Percentiles rank a stretch among this genome's conserved stretches.
Conservation (phyloP, 805 yeast species). For the Teunomyces lycoperdinae region DNA sequence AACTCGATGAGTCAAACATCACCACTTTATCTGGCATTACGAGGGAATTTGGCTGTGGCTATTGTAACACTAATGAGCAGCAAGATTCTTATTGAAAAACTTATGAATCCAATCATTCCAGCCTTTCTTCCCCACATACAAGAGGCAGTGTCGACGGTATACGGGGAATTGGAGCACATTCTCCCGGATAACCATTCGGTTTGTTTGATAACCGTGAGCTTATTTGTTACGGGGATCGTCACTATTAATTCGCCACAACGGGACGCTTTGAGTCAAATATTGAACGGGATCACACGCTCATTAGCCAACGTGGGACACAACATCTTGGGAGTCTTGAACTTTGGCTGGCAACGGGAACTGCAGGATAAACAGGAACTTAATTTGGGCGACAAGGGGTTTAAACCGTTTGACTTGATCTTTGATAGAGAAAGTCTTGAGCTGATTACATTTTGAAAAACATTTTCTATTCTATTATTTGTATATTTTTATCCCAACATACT, state of each 20-base stretch:
- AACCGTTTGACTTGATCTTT: constrained; percentile 11
- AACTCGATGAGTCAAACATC: neutral
- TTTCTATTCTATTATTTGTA: too few species aligned
- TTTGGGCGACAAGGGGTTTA: constrained; percentile 10
- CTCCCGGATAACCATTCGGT: constrained; percentile 9
- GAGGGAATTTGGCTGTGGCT: constrained; percentile 12
- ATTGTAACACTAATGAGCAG: constrained; percentile 8
- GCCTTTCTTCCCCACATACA: constrained; percentile 9
- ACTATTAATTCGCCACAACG: constrained; percentile 4
- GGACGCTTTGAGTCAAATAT: neutral
- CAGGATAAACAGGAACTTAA: constrained; percentile 1
- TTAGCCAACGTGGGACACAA: constrained; percentile 10
- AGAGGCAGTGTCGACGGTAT: constrained; percentile 2
- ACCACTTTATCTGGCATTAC: constrained; percentile 6
- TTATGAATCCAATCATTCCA: constrained; percentile 11
- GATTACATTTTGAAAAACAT: constrained; percentile 6
- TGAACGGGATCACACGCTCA: constrained; percentile 1
- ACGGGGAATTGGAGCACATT: constrained; percentile 6
- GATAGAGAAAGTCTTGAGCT: constrained; percentile 9
- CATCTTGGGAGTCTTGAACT: constrained; percentile 4
- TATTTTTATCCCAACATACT: constrained; percentile 74
- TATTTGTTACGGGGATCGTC: constrained; percentile 9
- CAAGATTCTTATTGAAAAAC: constrained; percentile 11
- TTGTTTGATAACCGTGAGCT: constrained; percentile 9
- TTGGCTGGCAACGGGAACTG: constrained; percentile 10